phyloP scores from a whole-genome alignment of 2,329 filamentous ascomycete genomes.

The Neoscytalidium dimidiatum region DNA sequence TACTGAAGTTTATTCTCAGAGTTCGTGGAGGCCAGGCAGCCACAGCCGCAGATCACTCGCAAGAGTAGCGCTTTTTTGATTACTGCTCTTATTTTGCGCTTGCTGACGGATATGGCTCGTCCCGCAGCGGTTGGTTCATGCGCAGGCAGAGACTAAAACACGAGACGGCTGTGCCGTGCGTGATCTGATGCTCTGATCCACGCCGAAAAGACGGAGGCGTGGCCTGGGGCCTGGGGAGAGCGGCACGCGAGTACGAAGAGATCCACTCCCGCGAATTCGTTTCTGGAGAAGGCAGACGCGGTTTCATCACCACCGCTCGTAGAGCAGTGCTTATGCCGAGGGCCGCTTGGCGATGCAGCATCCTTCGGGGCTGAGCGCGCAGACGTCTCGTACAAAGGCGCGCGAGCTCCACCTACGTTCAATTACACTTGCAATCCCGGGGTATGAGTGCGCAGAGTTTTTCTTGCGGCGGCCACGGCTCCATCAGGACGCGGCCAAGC shows the following conservation, averaged over 20 bases:
- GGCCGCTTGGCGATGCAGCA: constrained; percentile 4
- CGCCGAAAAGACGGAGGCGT: not conserved
- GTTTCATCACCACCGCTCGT: not conserved
- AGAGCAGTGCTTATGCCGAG: constrained; percentile 12
- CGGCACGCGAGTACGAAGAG: constrained; percentile 11
- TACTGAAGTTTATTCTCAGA: not conserved
- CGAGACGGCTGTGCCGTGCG: constrained; percentile 3
- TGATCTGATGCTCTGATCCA: constrained; percentile 3
- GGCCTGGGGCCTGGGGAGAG: not conserved
- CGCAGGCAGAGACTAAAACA: not conserved
- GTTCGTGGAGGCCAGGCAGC: constrained; percentile 5
- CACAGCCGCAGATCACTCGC: not conserved
- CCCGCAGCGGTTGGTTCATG: not conserved
- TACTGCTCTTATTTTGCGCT: not conserved
- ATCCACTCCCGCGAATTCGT: not conserved
- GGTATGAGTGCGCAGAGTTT: not conserved
- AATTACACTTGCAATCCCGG: not conserved
- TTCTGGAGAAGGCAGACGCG: not conserved
- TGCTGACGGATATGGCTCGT: not conserved
- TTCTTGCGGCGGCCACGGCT: not conserved
- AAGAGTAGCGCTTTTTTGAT: too few species aligned
- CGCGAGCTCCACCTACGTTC: not conserved
- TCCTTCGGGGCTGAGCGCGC: constrained; percentile 7
- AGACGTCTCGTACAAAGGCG: not conserved
- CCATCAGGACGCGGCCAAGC: not conserved